phyloP scores from a whole-genome alignment of 768 basidiomycete species.

The Daedaleopsis sinensis region DNA sequence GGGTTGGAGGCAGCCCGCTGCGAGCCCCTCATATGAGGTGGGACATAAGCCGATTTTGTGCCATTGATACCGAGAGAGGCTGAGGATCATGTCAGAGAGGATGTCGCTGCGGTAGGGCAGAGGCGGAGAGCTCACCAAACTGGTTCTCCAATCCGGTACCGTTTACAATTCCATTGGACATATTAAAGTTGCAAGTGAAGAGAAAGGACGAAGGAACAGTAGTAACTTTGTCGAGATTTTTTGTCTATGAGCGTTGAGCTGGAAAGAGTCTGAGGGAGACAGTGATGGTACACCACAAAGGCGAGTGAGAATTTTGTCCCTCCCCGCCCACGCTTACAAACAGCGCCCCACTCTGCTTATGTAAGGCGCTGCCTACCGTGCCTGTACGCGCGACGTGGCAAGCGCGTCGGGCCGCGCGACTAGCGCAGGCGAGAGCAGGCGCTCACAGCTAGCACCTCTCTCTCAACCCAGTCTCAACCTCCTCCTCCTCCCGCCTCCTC shows the following conservation, averaged over 20 bases:
- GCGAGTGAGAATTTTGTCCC: conserved; percentile 31
- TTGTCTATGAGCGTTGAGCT: conserved; percentile 38
- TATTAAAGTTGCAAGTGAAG: conserved; percentile 50
- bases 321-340: conserved; percentile 27
- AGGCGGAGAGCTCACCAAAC: conserved; percentile 56
- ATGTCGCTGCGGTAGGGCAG: not conserved
- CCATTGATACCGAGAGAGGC: conserved; percentile 76
- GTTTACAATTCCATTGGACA: conserved; percentile 93
- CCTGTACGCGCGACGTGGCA: conserved; percentile 28
- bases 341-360: conserved; percentile 10
- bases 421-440: conserved; percentile 1
- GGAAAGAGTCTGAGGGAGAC: conserved; percentile 27
- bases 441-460: conserved; percentile 6
- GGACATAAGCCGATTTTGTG: conserved; percentile 81
- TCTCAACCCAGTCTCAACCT: not conserved
- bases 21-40: conserved; percentile 83
- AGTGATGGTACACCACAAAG: conserved; percentile 39
- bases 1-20: conserved; percentile 80
- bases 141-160: conserved; percentile 73
- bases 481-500: not conserved
- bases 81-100: conserved; percentile 32
- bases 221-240: conserved; percentile 24
- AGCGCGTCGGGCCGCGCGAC: conserved; percentile 3
- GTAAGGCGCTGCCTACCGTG: conserved; percentile 4
- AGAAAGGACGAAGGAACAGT: conserved; percentile 34